phyloP scores from a whole-genome alignment of 164 flowering plant genomes.

The Liriodendron chinense region DNA sequence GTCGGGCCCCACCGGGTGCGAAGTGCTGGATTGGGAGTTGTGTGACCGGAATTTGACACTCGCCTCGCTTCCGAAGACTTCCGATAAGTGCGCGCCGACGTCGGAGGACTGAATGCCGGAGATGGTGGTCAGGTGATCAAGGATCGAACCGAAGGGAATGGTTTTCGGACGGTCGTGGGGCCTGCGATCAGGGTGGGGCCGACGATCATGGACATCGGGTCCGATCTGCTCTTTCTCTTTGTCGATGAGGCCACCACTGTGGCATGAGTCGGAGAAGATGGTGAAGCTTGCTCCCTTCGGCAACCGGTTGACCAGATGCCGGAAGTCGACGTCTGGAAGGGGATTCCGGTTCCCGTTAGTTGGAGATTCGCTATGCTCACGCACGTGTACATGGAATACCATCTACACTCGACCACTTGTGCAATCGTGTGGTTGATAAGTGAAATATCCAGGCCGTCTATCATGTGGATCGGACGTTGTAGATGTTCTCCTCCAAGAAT shows the following conservation, averaged over 20 bases:
- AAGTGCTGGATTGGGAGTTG: background rate
- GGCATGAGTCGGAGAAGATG: conserved; percentile 83
- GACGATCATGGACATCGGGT: conserved; percentile 28
- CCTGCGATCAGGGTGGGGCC: no score
- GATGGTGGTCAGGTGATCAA: conserved; percentile 38
- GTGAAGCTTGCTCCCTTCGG: conserved; percentile 71
- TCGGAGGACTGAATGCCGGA: conserved; percentile 47
- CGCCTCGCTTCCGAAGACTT: conserved; percentile 49
- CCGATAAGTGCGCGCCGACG: conserved; percentile 43
- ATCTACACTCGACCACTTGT: no score
- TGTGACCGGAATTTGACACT: conserved; percentile 36
- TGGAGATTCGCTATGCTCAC: no score
- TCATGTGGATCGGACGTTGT: no score
- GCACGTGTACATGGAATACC: no score
- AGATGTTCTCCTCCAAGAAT: no score
- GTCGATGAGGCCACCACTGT: conserved; percentile 86
- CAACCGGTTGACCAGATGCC: conserved; percentile 59
- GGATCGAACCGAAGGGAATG: conserved; percentile 45
- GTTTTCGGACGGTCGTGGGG: conserved; percentile 34
- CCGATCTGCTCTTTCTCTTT: conserved; percentile 84
- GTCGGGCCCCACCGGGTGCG: conserved; percentile 27
- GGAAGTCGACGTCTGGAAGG: conserved; percentile 56
- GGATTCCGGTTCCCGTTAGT: background rate
- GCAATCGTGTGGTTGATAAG: no score
- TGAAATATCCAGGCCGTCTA: no score